Evolutionary conservation across 2,329 filamentous ascomycete genomes (phyloP), one percentile per base, ranked within the genome.

Genomic region (Magnaporthales sp.): DNA sequence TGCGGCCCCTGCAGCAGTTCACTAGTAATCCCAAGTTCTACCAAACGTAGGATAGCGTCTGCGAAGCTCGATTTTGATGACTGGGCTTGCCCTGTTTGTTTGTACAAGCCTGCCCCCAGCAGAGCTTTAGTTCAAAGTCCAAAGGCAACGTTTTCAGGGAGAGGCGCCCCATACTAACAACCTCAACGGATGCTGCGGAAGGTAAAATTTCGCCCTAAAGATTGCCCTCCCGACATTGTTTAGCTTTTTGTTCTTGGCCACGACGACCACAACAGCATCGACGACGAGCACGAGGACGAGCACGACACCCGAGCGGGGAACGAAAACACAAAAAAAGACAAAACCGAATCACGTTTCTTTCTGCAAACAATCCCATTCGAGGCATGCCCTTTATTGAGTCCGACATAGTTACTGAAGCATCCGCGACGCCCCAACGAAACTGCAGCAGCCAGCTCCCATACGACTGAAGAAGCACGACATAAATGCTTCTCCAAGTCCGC

Each of bases 401-500:
- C 38, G n/a, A 5, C 38, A 46, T 46, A 46, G 38, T 46, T 46
- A 46, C 38, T 19, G 38, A 46, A 46, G 38, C 38, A 46, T 46
- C 5, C 38, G 38, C 38, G 38, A 46, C n/a, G 6, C 8, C 32
- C 15, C 15, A 46, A n/a, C 38, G 8, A 46, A 46, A 46, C 38
- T 6, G 38, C 38, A n/a, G 8, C 38, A 46, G 19, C 4, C 32
- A 46, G 5, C 38, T 7, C 3, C 5, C 38, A n/a, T n/a, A n/a
- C n/a, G n/a, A n/a, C n/a, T n/a, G n/a, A n/a, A n/a, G 15, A 46
- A n/a, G 38, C 15, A 19, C n/a, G n/a, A n/a, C n/a, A n/a, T 19
- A 61, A 61, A 63, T 63, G 61, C 27, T 65, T 22, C 8, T 24
- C 46, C 63, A 65, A 27, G 15, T 65, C 13, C 63, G 63, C 31